These are phyloP conservation scores for Nakazawaea wickerhamii DNA, from an alignment of 805 yeast genomes.

Conservation along the genomic window DNA sequence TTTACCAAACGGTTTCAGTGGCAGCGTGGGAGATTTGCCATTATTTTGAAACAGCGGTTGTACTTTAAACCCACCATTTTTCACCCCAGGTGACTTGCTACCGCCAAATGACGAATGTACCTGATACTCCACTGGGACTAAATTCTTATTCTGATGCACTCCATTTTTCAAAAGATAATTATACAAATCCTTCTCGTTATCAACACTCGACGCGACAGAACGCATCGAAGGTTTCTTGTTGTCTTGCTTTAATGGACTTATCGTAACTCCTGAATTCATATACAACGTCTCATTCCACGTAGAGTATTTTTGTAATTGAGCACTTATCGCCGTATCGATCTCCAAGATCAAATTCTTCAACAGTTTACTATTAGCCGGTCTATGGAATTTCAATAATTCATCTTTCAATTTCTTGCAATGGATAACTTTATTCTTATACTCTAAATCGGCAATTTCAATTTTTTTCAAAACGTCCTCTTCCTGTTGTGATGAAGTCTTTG, in stretches of 20 bases:
- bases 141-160: slow-evolving; percentile 29
- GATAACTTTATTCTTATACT: slow-evolving; percentile 73
- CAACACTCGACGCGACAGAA: slow-evolving; percentile 67
- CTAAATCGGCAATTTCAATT: slow-evolving; percentile 80
- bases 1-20: too few species aligned
- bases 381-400: slow-evolving; percentile 61
- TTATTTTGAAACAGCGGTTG: not conserved
- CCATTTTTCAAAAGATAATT: slow-evolving; percentile 51
- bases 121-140: slow-evolving; percentile 65
- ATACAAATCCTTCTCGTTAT: slow-evolving; percentile 79
- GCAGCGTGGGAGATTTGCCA: not conserved
- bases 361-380: slow-evolving; percentile 72
- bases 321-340: slow-evolving; percentile 82
- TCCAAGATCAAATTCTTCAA: slow-evolving; percentile 77
- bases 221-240: slow-evolving; percentile 64
- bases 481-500: slow-evolving; percentile 76
- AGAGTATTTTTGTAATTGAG: slow-evolving; percentile 85
- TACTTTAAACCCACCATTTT: not conserved
- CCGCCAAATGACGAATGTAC: slow-evolving; percentile 59
- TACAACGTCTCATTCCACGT: slow-evolving; percentile 80
- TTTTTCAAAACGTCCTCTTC: slow-evolving; percentile 85
- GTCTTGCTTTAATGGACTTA: slow-evolving; percentile 64
- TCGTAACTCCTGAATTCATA: slow-evolving; percentile 78
- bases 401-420: slow-evolving; percentile 68
- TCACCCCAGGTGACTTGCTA: not conserved